Evolutionary conservation across 106 monocot genomes (phyloP).

Genomic region (Narthecium ossifragum): DNA sequence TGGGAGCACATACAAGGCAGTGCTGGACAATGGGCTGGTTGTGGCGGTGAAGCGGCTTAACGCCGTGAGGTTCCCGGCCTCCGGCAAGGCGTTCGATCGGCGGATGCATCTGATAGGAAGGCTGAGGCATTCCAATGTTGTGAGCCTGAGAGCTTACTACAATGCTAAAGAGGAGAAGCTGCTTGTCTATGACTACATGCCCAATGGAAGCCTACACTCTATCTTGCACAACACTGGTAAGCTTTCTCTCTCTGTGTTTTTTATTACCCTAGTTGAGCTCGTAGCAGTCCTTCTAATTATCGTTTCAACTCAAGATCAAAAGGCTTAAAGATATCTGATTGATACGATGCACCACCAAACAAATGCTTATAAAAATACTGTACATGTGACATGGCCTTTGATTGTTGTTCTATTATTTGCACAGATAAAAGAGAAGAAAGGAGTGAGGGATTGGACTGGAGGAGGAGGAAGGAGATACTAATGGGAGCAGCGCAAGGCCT

Average conservation of each 20-base stretch:
- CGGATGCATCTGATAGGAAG: conserved; percentile 22
- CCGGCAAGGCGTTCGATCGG: conserved; percentile 20
- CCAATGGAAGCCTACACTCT: conserved; percentile 31
- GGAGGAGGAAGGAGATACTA: conserved; percentile 20
- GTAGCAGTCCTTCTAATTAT: no score
- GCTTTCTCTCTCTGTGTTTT: no score
- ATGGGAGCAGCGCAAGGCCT: conserved; percentile 34
- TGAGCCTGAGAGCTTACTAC: conserved; percentile 30
- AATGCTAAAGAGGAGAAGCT: conserved; percentile 28
- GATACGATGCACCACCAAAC: no score
- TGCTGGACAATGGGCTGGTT: conserved; percentile 21
- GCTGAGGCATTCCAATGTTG: conserved; percentile 19
- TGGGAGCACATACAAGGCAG: conserved; percentile 34
- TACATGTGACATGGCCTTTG: no score
- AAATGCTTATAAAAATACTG: no score
- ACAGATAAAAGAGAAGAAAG: conserved; percentile 3
- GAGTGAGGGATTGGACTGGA: conserved; percentile 26
- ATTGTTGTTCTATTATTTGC: no score
- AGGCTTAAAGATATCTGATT: no score
- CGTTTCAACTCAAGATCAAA: no score
- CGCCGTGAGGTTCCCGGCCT: conserved; percentile 1
- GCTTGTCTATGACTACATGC: conserved; percentile 26
- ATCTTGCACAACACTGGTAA: conserved; percentile 16
- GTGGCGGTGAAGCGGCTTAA: conserved; percentile 39
- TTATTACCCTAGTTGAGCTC: no score